These are phyloP conservation scores for Penicillium decumbens DNA, from an alignment of 2,329 filamentous ascomycete species.

Conservation along the genomic window DNA sequence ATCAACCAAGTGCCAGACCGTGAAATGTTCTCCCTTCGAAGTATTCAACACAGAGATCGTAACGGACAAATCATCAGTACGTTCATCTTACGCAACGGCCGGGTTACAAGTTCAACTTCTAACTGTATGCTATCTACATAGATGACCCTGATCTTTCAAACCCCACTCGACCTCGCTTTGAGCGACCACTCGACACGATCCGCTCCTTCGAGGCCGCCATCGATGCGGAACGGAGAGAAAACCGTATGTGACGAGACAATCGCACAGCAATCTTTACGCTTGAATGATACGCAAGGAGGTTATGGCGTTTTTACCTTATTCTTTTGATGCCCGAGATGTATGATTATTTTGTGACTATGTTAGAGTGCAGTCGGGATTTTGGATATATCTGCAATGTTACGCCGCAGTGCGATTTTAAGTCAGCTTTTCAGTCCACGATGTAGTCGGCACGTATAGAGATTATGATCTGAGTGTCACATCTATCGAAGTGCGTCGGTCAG, in stretches of 20 bases:
- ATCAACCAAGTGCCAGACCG: constrained; percentile 11
- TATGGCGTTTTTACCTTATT: constrained; percentile 9
- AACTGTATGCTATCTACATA: constrained; percentile 36
- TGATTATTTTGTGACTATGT: constrained; percentile 3
- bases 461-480: too few species aligned
- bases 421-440: neutral
- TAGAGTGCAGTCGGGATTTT: neutral
- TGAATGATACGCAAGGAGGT: neutral
- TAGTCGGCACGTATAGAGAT: neutral
- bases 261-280: neutral
- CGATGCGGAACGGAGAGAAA: constrained; percentile 57
- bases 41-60: constrained; percentile 70
- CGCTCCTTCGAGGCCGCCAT: constrained; percentile 85
- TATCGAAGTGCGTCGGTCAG: too few species aligned
- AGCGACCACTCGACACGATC: constrained; percentile 87
- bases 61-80: constrained; percentile 73
- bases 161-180: constrained; percentile 78
- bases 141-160: constrained; percentile 87
- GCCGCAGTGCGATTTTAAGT: neutral
- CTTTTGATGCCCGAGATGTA: constrained; percentile 7
- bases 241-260: constrained; percentile 15
- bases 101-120: constrained; percentile 1
- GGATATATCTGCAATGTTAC: neutral
- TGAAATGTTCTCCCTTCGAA: constrained; percentile 61
- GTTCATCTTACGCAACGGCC: constrained; percentile 5